Percentiles rank a stretch among this genome's conserved stretches.
Conservation (phyloP, 1,284 basidiomycete species). For the Ustilago shanxiensis region DNA sequence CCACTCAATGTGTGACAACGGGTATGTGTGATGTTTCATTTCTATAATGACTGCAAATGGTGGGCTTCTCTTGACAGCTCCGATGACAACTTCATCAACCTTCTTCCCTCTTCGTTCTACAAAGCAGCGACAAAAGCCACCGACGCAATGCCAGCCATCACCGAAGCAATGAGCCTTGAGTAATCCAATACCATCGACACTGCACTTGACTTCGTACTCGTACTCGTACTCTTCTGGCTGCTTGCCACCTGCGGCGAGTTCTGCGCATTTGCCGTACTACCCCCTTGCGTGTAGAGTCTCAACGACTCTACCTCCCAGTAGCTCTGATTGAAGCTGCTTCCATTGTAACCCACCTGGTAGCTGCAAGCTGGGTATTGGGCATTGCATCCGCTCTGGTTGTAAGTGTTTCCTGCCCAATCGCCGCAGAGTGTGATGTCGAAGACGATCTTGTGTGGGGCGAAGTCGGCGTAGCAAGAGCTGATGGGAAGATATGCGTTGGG, state of each 20-base stretch:
- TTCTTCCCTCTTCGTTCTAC: not conserved
- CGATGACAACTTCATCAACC: not conserved
- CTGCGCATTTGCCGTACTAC: conserved; percentile 41
- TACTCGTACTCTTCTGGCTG: conserved; percentile 9
- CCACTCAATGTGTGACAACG: conserved; percentile 1
- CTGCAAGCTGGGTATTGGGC: conserved; percentile 52
- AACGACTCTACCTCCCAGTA: conserved; percentile 63
- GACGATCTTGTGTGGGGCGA: conserved; percentile 59
- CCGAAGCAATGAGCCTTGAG: conserved; percentile 1
- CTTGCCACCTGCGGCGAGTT: conserved; percentile 32
- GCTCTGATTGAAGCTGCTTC: conserved; percentile 52
- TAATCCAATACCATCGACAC: not conserved
- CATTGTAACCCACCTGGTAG: conserved; percentile 59
- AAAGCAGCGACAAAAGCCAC: conserved; percentile 24
- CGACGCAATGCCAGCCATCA: conserved; percentile 11
- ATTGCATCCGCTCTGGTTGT: conserved; percentile 50
- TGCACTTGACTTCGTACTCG: conserved; percentile 2
- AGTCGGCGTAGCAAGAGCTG: conserved; percentile 57
- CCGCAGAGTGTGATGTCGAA: conserved; percentile 68
- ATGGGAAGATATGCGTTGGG: conserved; percentile 61
- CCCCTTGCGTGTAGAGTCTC: conserved; percentile 55
- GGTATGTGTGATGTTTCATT: not conserved
- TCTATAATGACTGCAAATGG: not conserved
- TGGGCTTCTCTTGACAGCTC: not conserved
- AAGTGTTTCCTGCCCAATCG: conserved; percentile 59